These are phyloP conservation scores for Heliamphora pulchella DNA, from an alignment of 179 eudicot species.

Conservation along the genomic window DNA sequence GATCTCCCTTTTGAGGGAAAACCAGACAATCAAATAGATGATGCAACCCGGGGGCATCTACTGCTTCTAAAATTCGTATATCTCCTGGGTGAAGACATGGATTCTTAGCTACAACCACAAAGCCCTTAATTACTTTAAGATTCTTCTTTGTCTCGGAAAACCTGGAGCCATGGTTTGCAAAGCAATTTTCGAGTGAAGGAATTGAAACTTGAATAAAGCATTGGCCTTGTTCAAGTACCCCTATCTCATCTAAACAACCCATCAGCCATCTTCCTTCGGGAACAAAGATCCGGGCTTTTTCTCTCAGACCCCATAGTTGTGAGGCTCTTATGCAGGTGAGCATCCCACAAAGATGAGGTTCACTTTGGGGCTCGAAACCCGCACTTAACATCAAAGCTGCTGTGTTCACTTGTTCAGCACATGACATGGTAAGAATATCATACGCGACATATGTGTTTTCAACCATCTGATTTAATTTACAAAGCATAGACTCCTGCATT, in stretches of 20 bases:
- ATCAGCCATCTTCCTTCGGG: slow-evolving; percentile 77
- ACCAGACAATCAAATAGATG: slow-evolving; percentile 77
- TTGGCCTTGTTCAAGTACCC: slow-evolving; percentile 76
- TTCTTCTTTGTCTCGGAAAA: slow-evolving; percentile 46
- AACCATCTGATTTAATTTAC: slow-evolving; percentile 53
- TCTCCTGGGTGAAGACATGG: slow-evolving; percentile 99
- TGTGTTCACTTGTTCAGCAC: slow-evolving; percentile 70
- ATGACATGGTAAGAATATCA: slow-evolving; percentile 63
- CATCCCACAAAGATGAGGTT: slow-evolving; percentile 83
- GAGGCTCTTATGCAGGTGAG: slow-evolving; percentile 67
- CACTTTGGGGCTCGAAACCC: slow-evolving; percentile 67
- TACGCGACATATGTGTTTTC: slow-evolving; percentile 54
- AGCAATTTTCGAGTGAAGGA: slow-evolving; percentile 63
- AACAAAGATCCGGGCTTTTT: slow-evolving; percentile 76
- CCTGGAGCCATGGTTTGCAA: slow-evolving; percentile 56
- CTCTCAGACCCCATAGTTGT: slow-evolving; percentile 66
- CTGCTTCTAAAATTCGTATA: slow-evolving; percentile 71
- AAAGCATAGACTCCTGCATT: slow-evolving; percentile 72
- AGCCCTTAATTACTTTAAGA: slow-evolving; percentile 47
- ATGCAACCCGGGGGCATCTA: slow-evolving; percentile 54
- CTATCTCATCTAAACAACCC: slow-evolving; percentile 83
- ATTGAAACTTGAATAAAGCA: slow-evolving; percentile 75
- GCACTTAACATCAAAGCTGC: slow-evolving; percentile 77
- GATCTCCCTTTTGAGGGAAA: slow-evolving; percentile 85
- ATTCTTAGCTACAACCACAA: slow-evolving; percentile 69